These are phyloP conservation scores for Diaporthe australafricana DNA, from an alignment of 2,329 filamentous ascomycete genomes.

Conservation along the genomic window DNA sequence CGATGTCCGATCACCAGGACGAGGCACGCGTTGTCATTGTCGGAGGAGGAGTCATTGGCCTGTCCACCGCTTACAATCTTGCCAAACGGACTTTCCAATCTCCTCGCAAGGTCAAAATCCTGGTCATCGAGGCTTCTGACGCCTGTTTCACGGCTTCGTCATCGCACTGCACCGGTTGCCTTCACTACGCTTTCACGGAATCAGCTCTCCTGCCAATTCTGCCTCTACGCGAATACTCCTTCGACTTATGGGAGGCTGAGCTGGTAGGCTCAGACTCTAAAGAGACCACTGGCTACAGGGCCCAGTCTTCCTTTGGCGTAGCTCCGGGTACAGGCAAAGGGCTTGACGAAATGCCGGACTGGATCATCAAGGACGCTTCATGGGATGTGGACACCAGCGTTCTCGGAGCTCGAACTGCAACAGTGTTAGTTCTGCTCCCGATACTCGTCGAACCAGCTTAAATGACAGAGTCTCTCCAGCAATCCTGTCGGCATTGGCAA, in stretches of 20 bases:
- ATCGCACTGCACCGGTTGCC: not conserved
- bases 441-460: too few species aligned
- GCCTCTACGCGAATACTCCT: not conserved
- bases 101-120: not conserved
- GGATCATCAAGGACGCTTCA: not conserved
- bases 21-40: not conserved
- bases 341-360: not conserved
- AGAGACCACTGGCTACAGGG: not conserved
- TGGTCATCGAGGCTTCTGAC: not conserved
- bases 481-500: not conserved
- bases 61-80: not conserved
- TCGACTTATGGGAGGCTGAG: not conserved
- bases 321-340: not conserved
- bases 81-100: not conserved
- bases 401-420: not conserved
- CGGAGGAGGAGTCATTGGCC: not conserved
- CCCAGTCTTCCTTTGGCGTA: not conserved
- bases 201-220: not conserved
- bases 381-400: not conserved
- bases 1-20: not conserved
- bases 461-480: not conserved
- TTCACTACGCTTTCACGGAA: conserved; percentile 1
- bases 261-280: not conserved
- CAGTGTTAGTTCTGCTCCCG: not conserved
- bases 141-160: not conserved